Conservation (phyloP, 352 stramenopile genomes). For the Globisporangium alternatum region DNA sequence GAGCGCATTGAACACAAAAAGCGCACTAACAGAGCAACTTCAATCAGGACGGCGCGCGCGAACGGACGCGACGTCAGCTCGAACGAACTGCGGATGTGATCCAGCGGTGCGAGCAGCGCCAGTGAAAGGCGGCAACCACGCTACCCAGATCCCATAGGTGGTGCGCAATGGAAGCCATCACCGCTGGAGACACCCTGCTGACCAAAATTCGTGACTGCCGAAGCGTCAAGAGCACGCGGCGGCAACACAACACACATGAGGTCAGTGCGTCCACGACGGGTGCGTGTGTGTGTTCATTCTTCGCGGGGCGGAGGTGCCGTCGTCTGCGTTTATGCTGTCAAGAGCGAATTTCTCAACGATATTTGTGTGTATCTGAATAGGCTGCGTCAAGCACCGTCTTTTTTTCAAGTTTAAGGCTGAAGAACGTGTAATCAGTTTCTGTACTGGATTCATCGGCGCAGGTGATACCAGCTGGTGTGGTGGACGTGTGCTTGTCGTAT, state of each 20-base stretch:
- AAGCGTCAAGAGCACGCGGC: too few relatives aligned
- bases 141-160: too few relatives aligned
- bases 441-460: constrained; percentile 11
- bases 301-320: background rate
- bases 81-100: too few relatives aligned
- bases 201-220: too few relatives aligned
- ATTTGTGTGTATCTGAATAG: background rate
- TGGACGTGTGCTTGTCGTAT: background rate
- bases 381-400: background rate
- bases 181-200: too few relatives aligned
- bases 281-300: too few relatives aligned
- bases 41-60: background rate
- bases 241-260: too few relatives aligned
- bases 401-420: constrained; percentile 7
- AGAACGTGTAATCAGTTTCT: constrained; percentile 9
- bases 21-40: background rate
- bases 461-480: background rate
- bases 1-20: background rate
- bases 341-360: background rate
- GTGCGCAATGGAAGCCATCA: too few relatives aligned
- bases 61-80: too few relatives aligned
- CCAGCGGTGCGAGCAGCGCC: too few relatives aligned
- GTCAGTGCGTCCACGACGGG: too few relatives aligned
- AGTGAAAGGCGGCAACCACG: too few relatives aligned
- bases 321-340: background rate